Base-by-base conservation (phyloP, 164 flowering plant species). In the Tinospora cordifolia region DNA sequence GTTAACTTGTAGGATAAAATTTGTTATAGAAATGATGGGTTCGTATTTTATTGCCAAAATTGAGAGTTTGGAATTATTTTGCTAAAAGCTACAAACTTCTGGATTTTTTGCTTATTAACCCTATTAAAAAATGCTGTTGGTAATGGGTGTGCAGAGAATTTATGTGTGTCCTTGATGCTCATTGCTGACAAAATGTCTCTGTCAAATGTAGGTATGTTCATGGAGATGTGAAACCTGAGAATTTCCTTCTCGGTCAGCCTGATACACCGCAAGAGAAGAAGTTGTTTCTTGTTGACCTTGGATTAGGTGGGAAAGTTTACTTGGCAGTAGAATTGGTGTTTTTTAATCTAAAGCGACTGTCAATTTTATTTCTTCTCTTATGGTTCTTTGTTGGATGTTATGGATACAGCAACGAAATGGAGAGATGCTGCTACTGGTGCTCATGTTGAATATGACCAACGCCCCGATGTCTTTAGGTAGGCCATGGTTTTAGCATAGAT, bases 141-240 rank as follows among this genome's bases (percentile, higher is more conserved):
- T n/a, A n/a, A n/a, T n/a, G n/a, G n/a, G n/a, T n/a, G n/a, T n/a
- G n/a, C n/a, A n/a, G n/a, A n/a, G n/a, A n/a, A n/a, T n/a, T n/a
- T n/a, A n/a, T n/a, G n/a, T n/a, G n/a, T n/a, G n/a, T n/a, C n/a
- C n/a, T n/a, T n/a, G n/a, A n/a, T n/a, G n/a, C n/a, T n/a, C n/a
- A n/a, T n/a, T n/a, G n/a, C n/a, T n/a, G n/a, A n/a, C n/a, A n/a
- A n/a, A n/a, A n/a, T n/a, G n/a, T n/a, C n/a, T n/a, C n/a, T n/a
- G n/a, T n/a, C n/a, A n/a, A n/a, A n/a, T n/a, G n/a, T 60, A 93
- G 98, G 70, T 93, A 83, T 87, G 98, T 93, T 77, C 98, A 93
- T 80, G 98, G 98, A 72, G 98, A 93, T 79, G 97, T 93, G 71
- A 93, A 93, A 78, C 98, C 98, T 46, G 97, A 93, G 69, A 93